Evolutionary conservation across 1,284 basidiomycete species (phyloP), one percentile per base, ranked within the genome.

Genomic region (Neotropicomus parvogracilis): DNA sequence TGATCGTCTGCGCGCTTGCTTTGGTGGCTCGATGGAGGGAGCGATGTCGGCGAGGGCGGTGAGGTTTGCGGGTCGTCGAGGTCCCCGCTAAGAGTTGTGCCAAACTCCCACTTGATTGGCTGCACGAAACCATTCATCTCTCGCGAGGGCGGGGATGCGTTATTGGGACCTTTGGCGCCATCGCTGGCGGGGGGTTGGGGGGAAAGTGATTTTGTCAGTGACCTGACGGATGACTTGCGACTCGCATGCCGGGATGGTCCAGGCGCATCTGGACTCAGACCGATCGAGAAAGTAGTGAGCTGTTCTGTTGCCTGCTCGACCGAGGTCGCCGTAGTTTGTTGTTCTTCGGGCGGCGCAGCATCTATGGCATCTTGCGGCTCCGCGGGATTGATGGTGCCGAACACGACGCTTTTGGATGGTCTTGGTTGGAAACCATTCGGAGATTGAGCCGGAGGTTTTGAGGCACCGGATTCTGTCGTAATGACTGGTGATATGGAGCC

Each of bases 61-160:
- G 47, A 17, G 33, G 39, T 29, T 17, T 4, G 38, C 12, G 35
- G 33, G 4, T 48, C 41, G 4, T 52, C 44, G 2, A 62, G 36
- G 38, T 56, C 57, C 31, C 54, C 52, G 34, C 58, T 59, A 16
- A 55, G 59, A 24, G 72, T 75, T 37, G 77, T 78, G 19, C 81
- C 82, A 56, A 84, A 84, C 59, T 75, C 75, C 78, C 77, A 83
- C 55, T 72, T 79, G 36, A 66, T 63, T 52, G 64, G 39, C 56
- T 56, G 38, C 64, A 65, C 19, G 66, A 70, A 46, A 41, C 74
- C 74, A 28, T 73, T 67, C 28, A 70, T 63, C 41, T 60, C 60
- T 13, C 16, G 43, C 37, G 37, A 33, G 4, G 37, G 43, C 14
- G 29, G 13, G 10, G 50, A 35, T 26, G 14, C 12, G 11, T 16